Percentiles rank a stretch among this genome's conserved stretches.
These are phyloP conservation scores for Dalechampia spathulata DNA, from an alignment of 441 rosid genomes.

Conservation along the genomic window DNA sequence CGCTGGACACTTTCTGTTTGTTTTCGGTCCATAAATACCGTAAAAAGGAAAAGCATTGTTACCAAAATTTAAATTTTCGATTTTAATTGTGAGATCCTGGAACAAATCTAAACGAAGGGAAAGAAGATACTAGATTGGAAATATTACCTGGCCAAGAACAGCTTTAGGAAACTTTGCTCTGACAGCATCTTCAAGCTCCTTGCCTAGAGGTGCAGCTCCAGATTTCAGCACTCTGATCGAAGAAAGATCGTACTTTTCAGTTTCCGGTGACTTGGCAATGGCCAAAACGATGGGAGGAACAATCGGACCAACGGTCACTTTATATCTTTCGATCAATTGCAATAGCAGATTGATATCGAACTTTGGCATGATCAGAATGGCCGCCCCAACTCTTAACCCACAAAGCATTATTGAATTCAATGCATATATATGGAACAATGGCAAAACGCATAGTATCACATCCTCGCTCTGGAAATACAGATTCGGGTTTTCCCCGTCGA, in stretches of 20 bases:
- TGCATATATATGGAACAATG: constrained; percentile 59
- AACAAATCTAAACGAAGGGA: too few species aligned
- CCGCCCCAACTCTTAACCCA: constrained; percentile 53
- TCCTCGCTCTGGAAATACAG: constrained; percentile 41
- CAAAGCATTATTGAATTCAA: constrained; percentile 49
- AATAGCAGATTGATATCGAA: constrained; percentile 36
- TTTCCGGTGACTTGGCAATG: constrained; percentile 35
- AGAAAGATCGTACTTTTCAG: constrained; percentile 42
- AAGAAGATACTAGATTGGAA: neutral
- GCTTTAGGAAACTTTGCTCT: constrained; percentile 54
- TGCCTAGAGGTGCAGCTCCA: constrained; percentile 63
- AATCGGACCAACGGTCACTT: constrained; percentile 49
- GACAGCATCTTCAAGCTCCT: constrained; percentile 55
- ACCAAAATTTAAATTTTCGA: too few species aligned
- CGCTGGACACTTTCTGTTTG: too few species aligned
- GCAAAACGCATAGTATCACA: constrained; percentile 51
- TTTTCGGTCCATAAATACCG: too few species aligned
- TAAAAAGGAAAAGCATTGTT: too few species aligned
- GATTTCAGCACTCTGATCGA: constrained; percentile 47
- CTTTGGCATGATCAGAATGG: constrained; percentile 60
- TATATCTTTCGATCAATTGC: constrained; percentile 42
- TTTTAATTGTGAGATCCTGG: too few species aligned
- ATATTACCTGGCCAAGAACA: constrained; percentile 53
- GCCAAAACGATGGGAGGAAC: constrained; percentile 58
- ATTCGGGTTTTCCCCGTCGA: constrained; percentile 69